These are phyloP conservation scores for Vaccinium corymbosum DNA, from an alignment of 148 eudicot species.

Conservation along the genomic window DNA sequence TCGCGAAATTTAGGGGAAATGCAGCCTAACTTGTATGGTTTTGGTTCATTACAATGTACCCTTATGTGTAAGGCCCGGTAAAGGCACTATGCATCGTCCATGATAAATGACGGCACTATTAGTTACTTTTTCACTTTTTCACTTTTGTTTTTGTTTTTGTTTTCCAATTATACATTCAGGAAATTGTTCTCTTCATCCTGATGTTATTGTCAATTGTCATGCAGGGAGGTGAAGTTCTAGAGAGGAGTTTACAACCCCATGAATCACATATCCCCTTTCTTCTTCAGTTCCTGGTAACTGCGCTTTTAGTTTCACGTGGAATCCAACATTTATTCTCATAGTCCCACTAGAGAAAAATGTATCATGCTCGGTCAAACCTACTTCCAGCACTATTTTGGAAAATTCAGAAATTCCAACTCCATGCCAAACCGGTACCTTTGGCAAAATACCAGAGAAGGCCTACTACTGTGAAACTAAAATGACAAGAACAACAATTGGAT, in stretches of 20 bases:
- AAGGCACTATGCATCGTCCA: not conserved
- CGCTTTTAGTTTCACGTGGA: not conserved
- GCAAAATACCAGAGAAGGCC: not conserved
- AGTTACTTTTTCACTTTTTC: not conserved
- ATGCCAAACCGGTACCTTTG: not conserved
- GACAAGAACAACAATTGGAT: not conserved
- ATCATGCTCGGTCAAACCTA: not conserved
- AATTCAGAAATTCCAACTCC: not conserved
- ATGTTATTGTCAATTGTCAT: constrained; percentile 17
- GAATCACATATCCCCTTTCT: constrained; percentile 97
- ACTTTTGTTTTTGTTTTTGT: not conserved
- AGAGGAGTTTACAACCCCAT: constrained; percentile 77
- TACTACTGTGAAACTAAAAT: not conserved
- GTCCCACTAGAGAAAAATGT: not conserved
- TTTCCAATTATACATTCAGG: not conserved
- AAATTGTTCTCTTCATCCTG: constrained; percentile 4
- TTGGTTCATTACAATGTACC: not conserved
- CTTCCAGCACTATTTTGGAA: not conserved
- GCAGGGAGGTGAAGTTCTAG: constrained; percentile 78
- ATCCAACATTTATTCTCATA: not conserved
- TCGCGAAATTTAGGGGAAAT: not conserved
- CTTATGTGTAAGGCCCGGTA: not conserved
- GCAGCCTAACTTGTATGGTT: not conserved
- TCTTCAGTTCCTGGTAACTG: constrained; percentile 81
- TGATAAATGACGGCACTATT: not conserved